phyloP scores from a whole-genome alignment of 2,329 filamentous ascomycete species.

The Fonsecaea erecta region DNA sequence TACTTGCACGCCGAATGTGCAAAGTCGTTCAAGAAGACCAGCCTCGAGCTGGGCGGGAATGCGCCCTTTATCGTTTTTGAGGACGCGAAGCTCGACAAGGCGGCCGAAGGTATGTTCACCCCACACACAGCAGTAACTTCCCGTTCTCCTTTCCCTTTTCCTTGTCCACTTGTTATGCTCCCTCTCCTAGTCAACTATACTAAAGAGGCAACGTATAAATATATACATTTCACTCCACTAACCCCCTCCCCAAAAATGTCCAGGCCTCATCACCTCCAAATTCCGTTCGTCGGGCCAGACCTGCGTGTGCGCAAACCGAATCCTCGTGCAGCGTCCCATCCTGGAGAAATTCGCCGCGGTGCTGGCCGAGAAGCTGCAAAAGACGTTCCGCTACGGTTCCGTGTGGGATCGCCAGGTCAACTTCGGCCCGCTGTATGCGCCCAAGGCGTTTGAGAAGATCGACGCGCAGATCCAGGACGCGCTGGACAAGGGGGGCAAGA shows the following conservation, averaged over 20 bases:
- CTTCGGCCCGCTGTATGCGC: conserved; percentile 83
- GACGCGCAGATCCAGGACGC: conserved; percentile 80
- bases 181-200: too few relatives aligned
- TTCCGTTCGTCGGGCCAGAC: conserved; percentile 73
- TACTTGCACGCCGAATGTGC: conserved; percentile 36
- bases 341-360: conserved; percentile 82
- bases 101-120: conserved; percentile 29
- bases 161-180: too few relatives aligned
- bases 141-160: too few relatives aligned
- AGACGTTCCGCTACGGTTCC: conserved; percentile 72
- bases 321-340: conserved; percentile 83
- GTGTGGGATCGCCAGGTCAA: conserved; percentile 75
- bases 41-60: conserved; percentile 53
- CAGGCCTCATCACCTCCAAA: conserved; percentile 29
- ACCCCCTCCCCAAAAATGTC: too few relatives aligned
- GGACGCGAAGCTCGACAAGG: conserved; percentile 45
- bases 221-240: too few relatives aligned
- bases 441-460: conserved; percentile 73
- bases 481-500: conserved; percentile 75
- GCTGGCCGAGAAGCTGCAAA: conserved; percentile 57
- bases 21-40: conserved; percentile 47
- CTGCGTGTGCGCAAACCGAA: conserved; percentile 85
- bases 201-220: too few relatives aligned
- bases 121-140: neutral
- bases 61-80: conserved; percentile 48